phyloP scores from a whole-genome alignment of 176 grass and related monocot genomes.

The Musa itinerans region DNA sequence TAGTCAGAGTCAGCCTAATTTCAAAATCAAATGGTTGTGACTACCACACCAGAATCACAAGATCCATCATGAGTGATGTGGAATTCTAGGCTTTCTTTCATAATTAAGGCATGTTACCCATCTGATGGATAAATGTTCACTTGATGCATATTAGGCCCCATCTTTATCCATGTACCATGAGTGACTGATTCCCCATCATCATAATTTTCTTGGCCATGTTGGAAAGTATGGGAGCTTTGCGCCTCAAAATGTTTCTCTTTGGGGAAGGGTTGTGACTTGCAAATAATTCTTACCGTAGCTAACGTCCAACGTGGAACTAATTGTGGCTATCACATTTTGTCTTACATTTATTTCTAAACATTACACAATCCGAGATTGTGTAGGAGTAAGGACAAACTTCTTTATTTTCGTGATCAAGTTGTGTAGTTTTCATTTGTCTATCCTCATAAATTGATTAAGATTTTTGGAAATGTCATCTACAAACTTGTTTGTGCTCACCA shows the following conservation, averaged over 20 bases:
- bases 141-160: not conserved
- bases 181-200: not conserved
- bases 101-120: not conserved
- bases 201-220: not conserved
- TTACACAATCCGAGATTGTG: too few species aligned
- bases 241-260: not conserved
- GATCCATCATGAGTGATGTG: not conserved
- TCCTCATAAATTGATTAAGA: not conserved
- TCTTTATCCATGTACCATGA: not conserved
- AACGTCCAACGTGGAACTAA: too few species aligned
- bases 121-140: not conserved
- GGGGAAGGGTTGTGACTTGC: too few species aligned
- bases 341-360: too few species aligned
- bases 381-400: too few species aligned
- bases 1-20: not conserved
- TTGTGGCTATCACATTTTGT: too few species aligned
- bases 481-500: constrained; percentile 8
- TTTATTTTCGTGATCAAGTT: too few species aligned
- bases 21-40: not conserved
- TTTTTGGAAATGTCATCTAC: not conserved
- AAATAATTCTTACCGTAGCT: too few species aligned
- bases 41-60: not conserved
- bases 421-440: not conserved
- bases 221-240: not conserved
- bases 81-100: not conserved